Base-by-base conservation (phyloP, 169 alveolate species). In the Plasmodium ovale region DNA sequence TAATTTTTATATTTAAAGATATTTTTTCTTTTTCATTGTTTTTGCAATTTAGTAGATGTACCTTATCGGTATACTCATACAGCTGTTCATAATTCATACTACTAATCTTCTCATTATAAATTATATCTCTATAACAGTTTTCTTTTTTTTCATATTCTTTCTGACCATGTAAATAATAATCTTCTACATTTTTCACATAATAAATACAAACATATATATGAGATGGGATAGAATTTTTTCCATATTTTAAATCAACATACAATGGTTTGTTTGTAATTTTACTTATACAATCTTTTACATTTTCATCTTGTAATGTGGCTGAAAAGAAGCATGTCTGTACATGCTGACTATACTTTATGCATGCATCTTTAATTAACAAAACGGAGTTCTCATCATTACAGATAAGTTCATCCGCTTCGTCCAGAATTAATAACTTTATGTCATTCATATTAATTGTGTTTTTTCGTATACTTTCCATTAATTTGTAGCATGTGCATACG, bases 391-490 rank as follows among this genome's bases (percentile, higher is more conserved):
- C 77, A 58, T 89, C 94, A 59, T 39, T 87, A 53, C 84, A 82
- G 16, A 89, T 54, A 33, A 89, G 88, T 60, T 89, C 94, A 21
- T 89, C 94, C 27, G 94, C 94, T 82, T 89, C 94, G 35, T 89
- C 94, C 69, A 89, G 47, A 33, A 89, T 88, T 42, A 89, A 59
- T 49, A 82, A 31, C 14, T 65, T 69, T 69, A 89, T 33, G 31
- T 79, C 53, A 42, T 27, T 62, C n/a, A 84, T 23, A 7, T 68
- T 39, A 9, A 89, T 62, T 49, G 73, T 82, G 23, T 70, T 69
- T 37, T 64, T 79, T 56, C 47, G 62, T 79, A 79, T 47, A 39
- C 58, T 21, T 29, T 79, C 89, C 27, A 79, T 42, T 47, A 79
- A 42, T 79, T 79, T 79, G 42, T 64, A 79, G 14, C 82, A 79